These are phyloP conservation scores for Caloboletus inedulis DNA, from an alignment of 1,284 basidiomycete species.

Conservation along the genomic window DNA sequence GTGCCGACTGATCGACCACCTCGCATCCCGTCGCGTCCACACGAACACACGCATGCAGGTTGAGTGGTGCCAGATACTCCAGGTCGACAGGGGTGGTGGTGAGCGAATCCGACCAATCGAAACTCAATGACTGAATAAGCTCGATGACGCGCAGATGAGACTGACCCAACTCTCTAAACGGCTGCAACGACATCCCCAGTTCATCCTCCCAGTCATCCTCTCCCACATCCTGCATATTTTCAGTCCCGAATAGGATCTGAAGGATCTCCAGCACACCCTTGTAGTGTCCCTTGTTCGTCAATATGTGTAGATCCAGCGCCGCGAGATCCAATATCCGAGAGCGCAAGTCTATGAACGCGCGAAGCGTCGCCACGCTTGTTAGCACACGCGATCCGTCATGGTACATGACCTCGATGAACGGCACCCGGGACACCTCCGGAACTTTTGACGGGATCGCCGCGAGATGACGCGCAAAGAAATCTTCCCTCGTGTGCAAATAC, in stretches of 20 bases:
- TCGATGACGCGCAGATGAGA: constrained; percentile 84
- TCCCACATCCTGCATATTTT: constrained; percentile 45
- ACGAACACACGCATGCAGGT: constrained; percentile 73
- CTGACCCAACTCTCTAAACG: constrained; percentile 74
- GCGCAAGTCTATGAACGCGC: constrained; percentile 79
- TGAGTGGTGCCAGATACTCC: constrained; percentile 66
- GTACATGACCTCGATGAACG: constrained; percentile 68
- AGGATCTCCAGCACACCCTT: constrained; percentile 71
- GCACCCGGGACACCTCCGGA: constrained; percentile 46
- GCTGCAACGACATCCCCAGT: constrained; percentile 37
- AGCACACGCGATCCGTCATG: constrained; percentile 69
- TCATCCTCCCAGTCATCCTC: constrained; percentile 43
- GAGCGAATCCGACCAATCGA: constrained; percentile 84
- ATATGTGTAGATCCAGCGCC: constrained; percentile 86
- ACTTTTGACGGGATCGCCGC: constrained; percentile 65
- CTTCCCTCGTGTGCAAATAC: constrained; percentile 85
- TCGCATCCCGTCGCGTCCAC: constrained; percentile 75
- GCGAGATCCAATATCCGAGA: constrained; percentile 85
- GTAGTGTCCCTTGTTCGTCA: constrained; percentile 74
- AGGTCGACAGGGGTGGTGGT: constrained; percentile 57
- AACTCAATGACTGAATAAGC: constrained; percentile 80
- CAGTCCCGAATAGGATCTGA: constrained; percentile 70
- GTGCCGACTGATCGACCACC: constrained; percentile 71
- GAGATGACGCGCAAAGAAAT: constrained; percentile 87
- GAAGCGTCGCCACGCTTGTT: constrained; percentile 72